Percentiles rank a stretch among this genome's conserved stretches.
These are phyloP conservation scores for Lactarius akahatsu DNA, from an alignment of 768 basidiomycete species.

Conservation along the genomic window DNA sequence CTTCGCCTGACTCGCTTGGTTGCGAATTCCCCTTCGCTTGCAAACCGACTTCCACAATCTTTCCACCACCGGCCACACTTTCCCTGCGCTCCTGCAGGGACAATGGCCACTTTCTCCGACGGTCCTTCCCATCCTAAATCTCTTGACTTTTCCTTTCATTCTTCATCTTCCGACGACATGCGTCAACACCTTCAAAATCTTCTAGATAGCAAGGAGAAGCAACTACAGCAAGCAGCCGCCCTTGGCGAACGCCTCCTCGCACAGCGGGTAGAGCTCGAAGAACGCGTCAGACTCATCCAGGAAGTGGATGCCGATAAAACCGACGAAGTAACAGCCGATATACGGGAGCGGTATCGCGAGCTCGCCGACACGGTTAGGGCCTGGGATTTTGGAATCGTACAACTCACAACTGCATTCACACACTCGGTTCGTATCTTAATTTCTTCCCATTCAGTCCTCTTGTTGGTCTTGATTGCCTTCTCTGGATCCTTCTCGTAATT, in stretches of 20 bases:
- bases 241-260: conserved; percentile 92
- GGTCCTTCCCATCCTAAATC: conserved; percentile 24
- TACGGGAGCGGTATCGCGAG: conserved; percentile 73
- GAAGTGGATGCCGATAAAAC: conserved; percentile 63
- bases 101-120: conserved; percentile 39
- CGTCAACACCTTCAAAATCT: conserved; percentile 50
- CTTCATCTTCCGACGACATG: conserved; percentile 34
- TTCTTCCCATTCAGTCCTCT: conserved; percentile 9
- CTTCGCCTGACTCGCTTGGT: conserved; percentile 1
- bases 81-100: background rate
- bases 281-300: conserved; percentile 79
- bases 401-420: conserved; percentile 68
- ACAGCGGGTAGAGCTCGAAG: conserved; percentile 92
- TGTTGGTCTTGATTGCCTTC: conserved; percentile 29
- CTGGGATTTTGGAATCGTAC: conserved; percentile 81
- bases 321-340: conserved; percentile 62
- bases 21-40: background rate
- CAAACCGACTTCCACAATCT: conserved; percentile 2
- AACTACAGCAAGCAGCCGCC: conserved; percentile 87
- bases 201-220: conserved; percentile 87
- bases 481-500: conserved; percentile 12
- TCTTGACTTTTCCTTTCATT: conserved; percentile 23
- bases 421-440: conserved; percentile 50
- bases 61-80: conserved; percentile 2
- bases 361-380: conserved; percentile 68